Base-by-base conservation (phyloP, 202 grass and related monocot species). In the Panicum hallii region DNA sequence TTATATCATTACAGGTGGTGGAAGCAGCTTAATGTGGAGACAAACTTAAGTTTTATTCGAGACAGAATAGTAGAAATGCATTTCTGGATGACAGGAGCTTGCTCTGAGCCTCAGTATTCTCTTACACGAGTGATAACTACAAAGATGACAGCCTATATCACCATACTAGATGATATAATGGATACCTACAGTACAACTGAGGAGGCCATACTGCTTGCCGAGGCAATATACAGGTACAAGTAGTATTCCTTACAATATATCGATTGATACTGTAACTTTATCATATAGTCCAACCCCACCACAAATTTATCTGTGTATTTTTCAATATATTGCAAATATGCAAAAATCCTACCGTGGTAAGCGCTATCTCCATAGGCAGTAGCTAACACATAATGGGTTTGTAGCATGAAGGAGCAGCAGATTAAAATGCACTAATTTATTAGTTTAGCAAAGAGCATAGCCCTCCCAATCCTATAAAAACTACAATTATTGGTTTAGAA, bases 31-130 rank as follows among this genome's bases (percentile, higher is more conserved):
- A 84, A 61, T 61, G 22, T 13, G 3, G 32, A 55, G 16, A 5
- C 72, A 40, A 38, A 55, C 5, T 62, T 87, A 26, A 63, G 6
- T 34, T 89, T 88, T 16, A n/a, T 36, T 47, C 55, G 89, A 56
- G 79, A 94, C 1, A 87, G 86, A 65, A 75, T 91, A 36, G 68
- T 84, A 0, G 92, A 94, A 73, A 74, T 62, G 3, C 83, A 94
- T 84, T 91, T 87, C 32, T 94, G 89, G 89, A 89, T 84, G 49
- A 67, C 34, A 43, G 89, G 56, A 16, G 67, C 77, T 44, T 80
- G 63, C 52, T 69, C 5, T 12, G 75, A 83, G 42, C 66, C 19
- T 0, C 9, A 88, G 4, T 79, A 83, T 65, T 86, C 89, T 61
- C 55, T 42, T 76, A 0, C 74, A 4, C 62, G 92, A n/a, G 36